phyloP scores from a whole-genome alignment of 768 basidiomycete genomes.

The Candolleomyces efflorescens region DNA sequence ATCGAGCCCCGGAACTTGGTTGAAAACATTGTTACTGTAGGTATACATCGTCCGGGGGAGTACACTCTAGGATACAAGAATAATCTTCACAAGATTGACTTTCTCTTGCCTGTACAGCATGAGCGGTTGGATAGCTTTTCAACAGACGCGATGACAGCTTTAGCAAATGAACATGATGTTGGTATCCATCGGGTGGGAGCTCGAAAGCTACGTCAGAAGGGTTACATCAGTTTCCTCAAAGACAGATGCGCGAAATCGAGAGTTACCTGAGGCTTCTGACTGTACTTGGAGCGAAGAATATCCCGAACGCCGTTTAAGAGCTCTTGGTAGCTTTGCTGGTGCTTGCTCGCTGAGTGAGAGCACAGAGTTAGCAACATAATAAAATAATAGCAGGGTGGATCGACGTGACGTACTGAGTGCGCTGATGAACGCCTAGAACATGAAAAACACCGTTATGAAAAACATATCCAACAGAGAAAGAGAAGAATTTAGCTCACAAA shows the following conservation, averaged over 20 bases:
- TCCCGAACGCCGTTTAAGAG: conserved; percentile 35
- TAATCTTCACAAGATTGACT: too few relatives aligned
- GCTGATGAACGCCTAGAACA: conserved; percentile 53
- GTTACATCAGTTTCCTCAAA: conserved; percentile 2
- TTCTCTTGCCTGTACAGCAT: too few relatives aligned
- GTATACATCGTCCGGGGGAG: too few relatives aligned
- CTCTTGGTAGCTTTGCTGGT: conserved; percentile 40
- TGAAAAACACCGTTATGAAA: not conserved
- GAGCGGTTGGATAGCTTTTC: too few relatives aligned
- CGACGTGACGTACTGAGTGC: conserved; percentile 40
- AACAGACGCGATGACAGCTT: not conserved
- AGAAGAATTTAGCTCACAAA: conserved; percentile 40
- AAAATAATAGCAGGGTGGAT: not conserved
- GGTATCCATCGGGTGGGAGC: conserved; percentile 34
- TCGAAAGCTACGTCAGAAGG: conserved; percentile 27
- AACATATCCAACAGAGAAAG: not conserved
- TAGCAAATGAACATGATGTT: conserved; percentile 27
- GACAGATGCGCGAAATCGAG: not conserved
- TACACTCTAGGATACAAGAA: too few relatives aligned
- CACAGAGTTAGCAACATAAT: not conserved
- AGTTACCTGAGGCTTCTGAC: conserved; percentile 38
- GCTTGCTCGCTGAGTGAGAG: conserved; percentile 29
- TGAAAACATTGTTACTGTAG: too few relatives aligned
- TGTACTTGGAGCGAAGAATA: conserved; percentile 35
- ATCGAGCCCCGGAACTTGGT: too few relatives aligned